Evolutionary conservation across 192 early-diverging fungal genomes (phyloP), one percentile per base, ranked within the genome.

Genomic region (Pilobolus umbonatus): DNA sequence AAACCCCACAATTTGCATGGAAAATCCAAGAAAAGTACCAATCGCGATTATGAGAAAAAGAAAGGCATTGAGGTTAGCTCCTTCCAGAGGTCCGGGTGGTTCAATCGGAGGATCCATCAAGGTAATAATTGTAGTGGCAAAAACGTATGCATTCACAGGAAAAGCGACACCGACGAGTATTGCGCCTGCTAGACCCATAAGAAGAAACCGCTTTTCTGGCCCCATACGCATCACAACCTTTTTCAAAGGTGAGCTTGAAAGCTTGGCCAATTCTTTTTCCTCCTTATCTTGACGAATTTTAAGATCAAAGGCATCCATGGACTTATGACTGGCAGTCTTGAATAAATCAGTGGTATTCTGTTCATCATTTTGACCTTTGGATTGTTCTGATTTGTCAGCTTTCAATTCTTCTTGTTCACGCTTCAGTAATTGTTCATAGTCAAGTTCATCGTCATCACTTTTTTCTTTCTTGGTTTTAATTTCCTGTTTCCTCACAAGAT

Each of bases 121-220:
- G 30, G 64, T 58, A 78, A 72, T 60, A 79, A 88, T 64, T 80
- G 85, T 62, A 78, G 71, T 24, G 11, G 62, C 35, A 22, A 64
- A 64, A 12, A 64, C 31, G 17, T 88, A 62, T 24, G 92, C 82
- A 69, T 92, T 94, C 5, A 84, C 57, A 10, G 93, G 93, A 60
- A 90, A 82, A 15, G 88, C 72, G 11, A 76, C 78, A 40, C 92
- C 94, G 64, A 81, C 83, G 50, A 90, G 57, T 17, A 78, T 67
- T 26, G 87, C 76, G 29, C 79, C 78, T 17, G 88, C 31, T 4
- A 71, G 48, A 39, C 87, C 93, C 2, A 85, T 54, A 15, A 75
- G 24, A 14, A 93, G 46, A 5, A 69, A 35, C 1, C 19, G 10
- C 77, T 72, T 76, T 57, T 86, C 83, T 3, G 79, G 75, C 25